phyloP scores from a whole-genome alignment of 768 basidiomycete species.

The Mycena galopus region DNA sequence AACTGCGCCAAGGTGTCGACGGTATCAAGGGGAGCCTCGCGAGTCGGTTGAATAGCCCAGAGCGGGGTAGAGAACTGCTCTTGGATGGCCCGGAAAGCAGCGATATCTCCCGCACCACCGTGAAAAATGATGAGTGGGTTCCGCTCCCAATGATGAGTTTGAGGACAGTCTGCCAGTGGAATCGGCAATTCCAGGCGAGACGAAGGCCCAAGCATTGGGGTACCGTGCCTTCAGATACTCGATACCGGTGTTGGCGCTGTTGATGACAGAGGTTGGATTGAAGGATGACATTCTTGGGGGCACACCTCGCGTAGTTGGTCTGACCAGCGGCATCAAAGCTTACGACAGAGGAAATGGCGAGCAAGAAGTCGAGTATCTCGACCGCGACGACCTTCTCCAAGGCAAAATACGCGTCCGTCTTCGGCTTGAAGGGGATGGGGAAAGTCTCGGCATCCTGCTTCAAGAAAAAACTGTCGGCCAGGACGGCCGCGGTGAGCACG shows the following conservation, averaged over 20 bases:
- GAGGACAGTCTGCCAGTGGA: not conserved
- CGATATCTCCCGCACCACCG: no score
- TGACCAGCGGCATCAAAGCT: constrained; percentile 53
- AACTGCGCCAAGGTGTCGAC: constrained; percentile 28
- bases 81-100: no score
- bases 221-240: constrained; percentile 33
- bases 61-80: no score
- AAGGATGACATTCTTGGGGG: not conserved
- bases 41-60: constrained; percentile 32
- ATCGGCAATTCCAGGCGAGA: constrained; percentile 48
- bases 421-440: no score
- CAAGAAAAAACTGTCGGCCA: constrained; percentile 48
- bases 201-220: constrained; percentile 49
- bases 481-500: constrained; percentile 47
- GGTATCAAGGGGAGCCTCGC: constrained; percentile 34
- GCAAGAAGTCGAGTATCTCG: no score
- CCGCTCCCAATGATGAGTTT: no score
- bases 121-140: no score
- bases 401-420: no score
- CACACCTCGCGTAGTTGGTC: constrained; percentile 53
- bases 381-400: no score
- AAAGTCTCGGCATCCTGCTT: no score
- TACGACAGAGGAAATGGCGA: no score
- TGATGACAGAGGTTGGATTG: constrained; percentile 6
- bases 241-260: no score